Evolutionary conservation across 1,139 yeast species (phyloP).

Genomic region (Nakaseomyces nivariensis): DNA sequence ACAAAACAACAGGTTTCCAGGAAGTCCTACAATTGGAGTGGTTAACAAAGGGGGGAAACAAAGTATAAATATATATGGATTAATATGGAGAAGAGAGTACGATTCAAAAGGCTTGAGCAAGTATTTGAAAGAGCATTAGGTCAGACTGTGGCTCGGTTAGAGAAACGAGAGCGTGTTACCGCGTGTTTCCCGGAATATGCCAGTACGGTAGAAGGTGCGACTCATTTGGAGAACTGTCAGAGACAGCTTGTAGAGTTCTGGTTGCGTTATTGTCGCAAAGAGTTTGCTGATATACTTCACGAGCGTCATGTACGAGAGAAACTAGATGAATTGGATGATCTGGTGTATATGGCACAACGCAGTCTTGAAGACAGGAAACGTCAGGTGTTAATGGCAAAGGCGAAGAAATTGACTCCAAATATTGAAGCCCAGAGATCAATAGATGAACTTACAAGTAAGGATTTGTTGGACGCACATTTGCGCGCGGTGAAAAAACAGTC

Average conservation of each 20-base stretch:
- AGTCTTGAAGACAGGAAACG: slow-evolving; percentile 38
- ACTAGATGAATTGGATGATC: slow-evolving; percentile 55
- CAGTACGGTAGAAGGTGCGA: slow-evolving; percentile 39
- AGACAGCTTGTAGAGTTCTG: slow-evolving; percentile 54
- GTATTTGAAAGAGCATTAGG: slow-evolving; percentile 59
- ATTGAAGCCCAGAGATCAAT: slow-evolving; percentile 13
- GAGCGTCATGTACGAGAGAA: slow-evolving; percentile 53
- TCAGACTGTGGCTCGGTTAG: slow-evolving; percentile 49
- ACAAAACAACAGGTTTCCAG: no score
- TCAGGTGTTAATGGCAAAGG: slow-evolving; percentile 27
- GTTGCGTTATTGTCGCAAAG: slow-evolving; percentile 46
- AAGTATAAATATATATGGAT: no score
- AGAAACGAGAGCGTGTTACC: slow-evolving; percentile 49
- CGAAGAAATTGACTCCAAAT: slow-evolving; percentile 30
- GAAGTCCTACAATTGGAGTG: no score
- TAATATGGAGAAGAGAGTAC: slow-evolving; percentile 24
- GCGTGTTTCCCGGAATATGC: slow-evolving; percentile 61
- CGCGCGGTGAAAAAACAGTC: slow-evolving; percentile 26
- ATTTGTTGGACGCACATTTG: slow-evolving; percentile 30
- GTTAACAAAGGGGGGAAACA: no score
- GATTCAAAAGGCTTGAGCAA: slow-evolving; percentile 45
- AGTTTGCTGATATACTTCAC: slow-evolving; percentile 54
- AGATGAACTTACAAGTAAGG: slow-evolving; percentile 30
- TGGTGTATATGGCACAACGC: slow-evolving; percentile 30
- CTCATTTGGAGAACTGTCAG: slow-evolving; percentile 47